A percentile compares a stretch with the other conserved stretches of the same genome.
These are phyloP conservation scores for Phylloporus arenicola DNA, from an alignment of 768 basidiomycete genomes.

Conservation along the genomic window DNA sequence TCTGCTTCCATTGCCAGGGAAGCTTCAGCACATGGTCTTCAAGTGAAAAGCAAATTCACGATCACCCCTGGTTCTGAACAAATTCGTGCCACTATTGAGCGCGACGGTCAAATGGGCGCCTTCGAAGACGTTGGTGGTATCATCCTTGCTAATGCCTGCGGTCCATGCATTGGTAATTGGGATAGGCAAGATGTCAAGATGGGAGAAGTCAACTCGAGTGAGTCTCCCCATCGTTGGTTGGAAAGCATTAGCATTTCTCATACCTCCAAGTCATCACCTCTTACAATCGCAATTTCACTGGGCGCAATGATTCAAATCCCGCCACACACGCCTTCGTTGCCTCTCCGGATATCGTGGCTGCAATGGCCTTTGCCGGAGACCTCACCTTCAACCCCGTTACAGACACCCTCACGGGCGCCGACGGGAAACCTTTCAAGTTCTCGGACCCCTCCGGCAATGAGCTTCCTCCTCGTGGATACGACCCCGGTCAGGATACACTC, in stretches of 20 bases:
- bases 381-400: conserved; percentile 97
- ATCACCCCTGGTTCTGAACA: conserved; percentile 99
- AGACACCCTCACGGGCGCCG: conserved; percentile 79
- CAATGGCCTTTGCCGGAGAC: conserved; percentile 89
- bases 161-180: conserved; percentile 99
- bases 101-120: conserved; percentile 86
- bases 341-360: conserved; percentile 93
- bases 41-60: conserved; percentile 91
- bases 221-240: conserved; percentile 24
- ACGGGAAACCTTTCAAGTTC: conserved; percentile 98
- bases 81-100: conserved; percentile 94
- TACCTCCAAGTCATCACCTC: conserved; percentile 79
- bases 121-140: conserved; percentile 88
- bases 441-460: conserved; percentile 85
- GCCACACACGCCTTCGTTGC: conserved; percentile 97
- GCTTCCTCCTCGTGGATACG: conserved; percentile 93
- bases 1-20: conserved; percentile 91
- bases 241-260: background rate
- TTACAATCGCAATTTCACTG: conserved; percentile 99
- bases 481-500: conserved; percentile 96
- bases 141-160: conserved; percentile 97
- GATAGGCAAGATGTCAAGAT: conserved; percentile 95
- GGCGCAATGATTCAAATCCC: conserved; percentile 98
- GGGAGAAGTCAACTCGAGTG: conserved; percentile 94
- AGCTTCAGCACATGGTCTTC: conserved; percentile 81